Evolutionary conservation across 192 early-diverging fungal species (phyloP).

Genomic region (Rhizophagus prolifer): DNA sequence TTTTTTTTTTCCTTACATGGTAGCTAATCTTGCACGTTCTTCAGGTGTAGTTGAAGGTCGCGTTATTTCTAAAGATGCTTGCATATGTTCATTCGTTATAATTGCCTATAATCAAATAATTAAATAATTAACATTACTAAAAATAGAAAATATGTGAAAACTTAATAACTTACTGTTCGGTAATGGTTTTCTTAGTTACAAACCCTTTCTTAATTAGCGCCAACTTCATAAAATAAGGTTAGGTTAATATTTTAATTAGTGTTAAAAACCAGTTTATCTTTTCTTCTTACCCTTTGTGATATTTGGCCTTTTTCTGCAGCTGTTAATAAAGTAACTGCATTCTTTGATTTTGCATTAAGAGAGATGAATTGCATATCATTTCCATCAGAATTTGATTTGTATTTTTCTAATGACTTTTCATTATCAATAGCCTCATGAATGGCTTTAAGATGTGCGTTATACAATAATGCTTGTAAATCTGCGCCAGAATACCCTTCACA

Average conservation of each 20-base stretch:
- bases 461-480: conserved; percentile 91
- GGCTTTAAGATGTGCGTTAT: conserved; percentile 88
- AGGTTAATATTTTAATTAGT: not conserved
- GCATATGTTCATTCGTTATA: conserved; percentile 25
- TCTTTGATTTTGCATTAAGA: conserved; percentile 34
- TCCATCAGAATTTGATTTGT: conserved; percentile 30
- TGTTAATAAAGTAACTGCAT: conserved; percentile 45
- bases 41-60: conserved; percentile 30
- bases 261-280: not conserved
- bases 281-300: conserved; percentile 44
- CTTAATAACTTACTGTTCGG: not conserved
- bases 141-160: not conserved
- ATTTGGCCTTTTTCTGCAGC: conserved; percentile 56
- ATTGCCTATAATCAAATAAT: conserved; percentile 28
- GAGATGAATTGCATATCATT: conserved; percentile 42
- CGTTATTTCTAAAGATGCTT: conserved; percentile 21
- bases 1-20: conserved; percentile 21
- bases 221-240: conserved; percentile 20
- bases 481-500: conserved; percentile 86
- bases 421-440: conserved; percentile 73
- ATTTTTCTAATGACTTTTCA: conserved; percentile 42
- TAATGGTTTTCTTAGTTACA: conserved; percentile 23
- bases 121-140: not conserved
- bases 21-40: conserved; percentile 30
- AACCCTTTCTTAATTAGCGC: conserved; percentile 43